These are phyloP conservation scores for Clonostachys rosea DNA, from an alignment of 2,329 filamentous ascomycete genomes.

Conservation along the genomic window DNA sequence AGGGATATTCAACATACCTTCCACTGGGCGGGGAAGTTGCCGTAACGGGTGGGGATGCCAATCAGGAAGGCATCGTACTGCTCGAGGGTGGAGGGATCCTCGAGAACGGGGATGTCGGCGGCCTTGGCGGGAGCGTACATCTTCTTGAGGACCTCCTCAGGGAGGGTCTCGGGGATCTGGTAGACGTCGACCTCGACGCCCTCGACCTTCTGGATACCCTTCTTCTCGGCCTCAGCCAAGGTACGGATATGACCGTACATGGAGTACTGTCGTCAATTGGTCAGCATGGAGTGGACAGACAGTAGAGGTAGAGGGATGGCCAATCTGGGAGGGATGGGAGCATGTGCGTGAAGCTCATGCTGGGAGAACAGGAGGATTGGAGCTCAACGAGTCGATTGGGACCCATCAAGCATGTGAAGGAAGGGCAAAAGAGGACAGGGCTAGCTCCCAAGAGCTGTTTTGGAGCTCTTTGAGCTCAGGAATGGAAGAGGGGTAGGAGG, in stretches of 20 bases:
- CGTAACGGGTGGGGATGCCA: constrained; percentile 92
- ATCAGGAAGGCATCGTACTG: constrained; percentile 85
- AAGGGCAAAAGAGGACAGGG: too few species aligned
- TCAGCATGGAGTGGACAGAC: not conserved
- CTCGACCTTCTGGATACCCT: constrained; percentile 74
- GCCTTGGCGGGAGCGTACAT: constrained; percentile 85
- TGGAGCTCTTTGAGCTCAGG: too few species aligned
- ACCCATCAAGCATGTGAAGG: too few species aligned
- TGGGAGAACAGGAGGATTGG: not conserved
- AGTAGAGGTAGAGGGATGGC: not conserved
- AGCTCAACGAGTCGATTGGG: constrained; percentile 1
- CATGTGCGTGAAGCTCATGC: not conserved
- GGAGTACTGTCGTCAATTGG: constrained; percentile 62
- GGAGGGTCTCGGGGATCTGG: constrained; percentile 87
- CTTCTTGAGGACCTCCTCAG: constrained; percentile 77
- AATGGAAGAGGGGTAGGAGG: too few species aligned
- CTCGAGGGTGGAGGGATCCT: constrained; percentile 55
- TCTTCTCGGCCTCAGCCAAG: constrained; percentile 85
- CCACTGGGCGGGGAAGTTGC: constrained; percentile 96
- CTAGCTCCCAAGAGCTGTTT: too few species aligned
- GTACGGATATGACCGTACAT: constrained; percentile 88
- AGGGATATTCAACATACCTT: constrained; percentile 43
- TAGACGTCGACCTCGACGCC: constrained; percentile 78
- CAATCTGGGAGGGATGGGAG: not conserved
- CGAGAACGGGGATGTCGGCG: constrained; percentile 58